Percentiles rank a stretch among this genome's conserved stretches.
These are phyloP conservation scores for Massospora cicadina DNA, from an alignment of 371 early-diverging fungal genomes.

Conservation along the genomic window DNA sequence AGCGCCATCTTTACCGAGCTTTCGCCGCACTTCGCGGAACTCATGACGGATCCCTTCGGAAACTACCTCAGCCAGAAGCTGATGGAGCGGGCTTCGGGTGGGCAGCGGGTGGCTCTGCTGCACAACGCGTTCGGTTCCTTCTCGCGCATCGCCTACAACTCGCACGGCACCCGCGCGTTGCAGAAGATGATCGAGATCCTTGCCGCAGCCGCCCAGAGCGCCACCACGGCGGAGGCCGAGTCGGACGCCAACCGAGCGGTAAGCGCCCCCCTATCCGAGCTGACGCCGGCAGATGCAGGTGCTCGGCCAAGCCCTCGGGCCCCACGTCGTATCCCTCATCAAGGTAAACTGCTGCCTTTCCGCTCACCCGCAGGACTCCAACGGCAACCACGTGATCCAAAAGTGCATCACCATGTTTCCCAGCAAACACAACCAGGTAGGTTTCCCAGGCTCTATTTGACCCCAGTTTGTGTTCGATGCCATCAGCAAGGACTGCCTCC, in stretches of 20 bases:
- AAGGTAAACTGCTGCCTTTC: conserved; percentile 19
- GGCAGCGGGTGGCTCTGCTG: conserved; percentile 51
- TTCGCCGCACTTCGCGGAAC: conserved; percentile 43
- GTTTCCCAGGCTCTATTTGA: not conserved
- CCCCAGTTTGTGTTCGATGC: conserved; percentile 69
- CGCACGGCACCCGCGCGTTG: conserved; percentile 94
- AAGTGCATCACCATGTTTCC: conserved; percentile 72
- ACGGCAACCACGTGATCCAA: conserved; percentile 97
- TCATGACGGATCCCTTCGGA: conserved; percentile 66
- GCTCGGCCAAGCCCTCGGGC: conserved; percentile 47
- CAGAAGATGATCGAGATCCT: conserved; percentile 85
- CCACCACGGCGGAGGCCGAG: not conserved
- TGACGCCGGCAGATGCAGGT: conserved; percentile 32
- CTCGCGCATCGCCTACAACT: conserved; percentile 65
- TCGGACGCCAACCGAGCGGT: not conserved
- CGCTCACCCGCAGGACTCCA: conserved; percentile 39
- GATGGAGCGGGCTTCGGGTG: conserved; percentile 55
- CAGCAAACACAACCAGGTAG: conserved; percentile 41
- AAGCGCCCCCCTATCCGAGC: conserved; percentile 5
- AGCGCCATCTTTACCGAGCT: conserved; percentile 54
- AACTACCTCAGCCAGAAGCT: conserved; percentile 84
- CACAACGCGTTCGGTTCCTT: conserved; percentile 51
- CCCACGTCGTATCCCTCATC: conserved; percentile 66
- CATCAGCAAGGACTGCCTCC: conserved; percentile 64
- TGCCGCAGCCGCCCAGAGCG: conserved; percentile 13